Evolutionary conservation across 441 rosid genomes (phyloP), one percentile per base, ranked within the genome.

Genomic region (Gossypium gossypioides): DNA sequence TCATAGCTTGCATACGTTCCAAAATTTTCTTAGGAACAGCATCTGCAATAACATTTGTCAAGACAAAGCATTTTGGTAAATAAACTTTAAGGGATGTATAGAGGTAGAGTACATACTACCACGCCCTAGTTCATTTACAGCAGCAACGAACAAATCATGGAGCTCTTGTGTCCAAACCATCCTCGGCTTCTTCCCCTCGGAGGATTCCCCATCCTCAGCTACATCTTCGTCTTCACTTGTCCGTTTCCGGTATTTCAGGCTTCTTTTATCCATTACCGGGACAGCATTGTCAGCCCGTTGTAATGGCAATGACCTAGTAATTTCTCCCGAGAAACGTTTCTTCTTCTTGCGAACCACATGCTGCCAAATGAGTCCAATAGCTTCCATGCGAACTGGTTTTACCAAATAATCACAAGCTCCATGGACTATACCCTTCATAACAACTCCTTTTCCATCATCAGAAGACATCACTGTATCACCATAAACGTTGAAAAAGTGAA

Each of bases 21-120:
- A 84, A 66, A 65, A 84, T 81, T 61, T 76, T 81, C 73, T 57
- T 73, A 13, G 87, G 85, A 76, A 80, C 83, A 24, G 76, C 82
- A 15, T 77, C 80, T 77, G 77, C 71, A 67, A 18, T 42, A 2
- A 44, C 34, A 75, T 6, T 13, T 18, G 6, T 55, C 19, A n/a
- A 3, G 37, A 34, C 52, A 70, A 51, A 51, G 7, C 46, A 27
- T 50, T 21, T 19, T 19, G 3, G 19, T 10, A 24, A 56, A 56
- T 5, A 22, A 22, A 16, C 4, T 22, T 56, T 4, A 24, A 22
- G 40, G 40, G 8, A 5, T 5, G 42, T 59, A 25, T n/a, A 46
- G 4, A 6, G 32, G 3, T 57, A 21, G 57, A n/a, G 58, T 60
- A 62, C 81, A 10, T 82, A 78, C 83, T 75, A 44, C 65, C 80